Evolutionary conservation across 805 yeast species (phyloP).

Genomic region (Starmerella tilneyi): DNA sequence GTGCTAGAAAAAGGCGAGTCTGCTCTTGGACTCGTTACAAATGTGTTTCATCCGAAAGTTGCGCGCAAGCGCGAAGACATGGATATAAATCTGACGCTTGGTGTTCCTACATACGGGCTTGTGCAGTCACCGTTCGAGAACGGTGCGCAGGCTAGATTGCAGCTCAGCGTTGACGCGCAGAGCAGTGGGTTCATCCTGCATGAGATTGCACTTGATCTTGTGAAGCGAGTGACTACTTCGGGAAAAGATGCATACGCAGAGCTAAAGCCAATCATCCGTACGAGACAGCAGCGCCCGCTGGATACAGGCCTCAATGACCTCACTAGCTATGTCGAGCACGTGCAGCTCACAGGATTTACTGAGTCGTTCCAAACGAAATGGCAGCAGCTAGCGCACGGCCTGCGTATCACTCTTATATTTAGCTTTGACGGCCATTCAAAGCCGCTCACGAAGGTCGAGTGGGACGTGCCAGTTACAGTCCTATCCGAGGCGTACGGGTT

Average conservation of each 20-base stretch:
- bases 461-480: slow-evolving; percentile 11
- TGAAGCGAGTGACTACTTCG: slow-evolving; percentile 7
- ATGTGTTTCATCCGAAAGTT: background rate
- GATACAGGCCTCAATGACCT: slow-evolving; percentile 2
- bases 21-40: background rate
- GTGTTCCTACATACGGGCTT: background rate
- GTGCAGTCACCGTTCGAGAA: background rate
- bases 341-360: slow-evolving; percentile 2
- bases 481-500: slow-evolving; percentile 11
- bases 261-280: background rate
- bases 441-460: background rate
- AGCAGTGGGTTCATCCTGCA: background rate
- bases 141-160: background rate
- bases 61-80: too few relatives aligned
- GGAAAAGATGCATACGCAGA: slow-evolving; percentile 6
- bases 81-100: background rate
- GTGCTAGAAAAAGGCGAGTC: background rate
- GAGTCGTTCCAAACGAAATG: slow-evolving; percentile 15
- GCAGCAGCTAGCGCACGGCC: slow-evolving; percentile 14
- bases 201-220: slow-evolving; percentile 3
- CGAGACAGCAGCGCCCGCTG: background rate
- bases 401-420: slow-evolving; percentile 5
- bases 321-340: background rate
- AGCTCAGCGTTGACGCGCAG: background rate
- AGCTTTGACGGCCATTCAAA: background rate